phyloP scores from a whole-genome alignment of 306 rosid genomes.

The Corylus avellana region DNA sequence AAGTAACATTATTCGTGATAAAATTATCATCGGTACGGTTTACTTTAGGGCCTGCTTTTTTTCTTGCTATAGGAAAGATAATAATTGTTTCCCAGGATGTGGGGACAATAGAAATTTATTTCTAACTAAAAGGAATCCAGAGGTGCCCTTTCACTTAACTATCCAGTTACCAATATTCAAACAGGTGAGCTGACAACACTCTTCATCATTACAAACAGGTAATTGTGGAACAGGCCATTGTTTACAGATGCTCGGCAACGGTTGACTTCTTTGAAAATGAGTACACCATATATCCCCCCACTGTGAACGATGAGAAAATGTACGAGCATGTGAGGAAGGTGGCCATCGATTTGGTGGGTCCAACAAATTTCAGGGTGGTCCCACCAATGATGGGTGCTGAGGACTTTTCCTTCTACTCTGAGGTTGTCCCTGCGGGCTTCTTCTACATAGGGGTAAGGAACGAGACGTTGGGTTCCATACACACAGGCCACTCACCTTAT shows the following conservation, averaged over 20 bases:
- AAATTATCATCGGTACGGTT: background rate
- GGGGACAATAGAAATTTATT: background rate
- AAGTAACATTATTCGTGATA: background rate
- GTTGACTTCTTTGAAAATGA: slow-evolving; percentile 85
- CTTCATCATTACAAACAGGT: slow-evolving; percentile 50
- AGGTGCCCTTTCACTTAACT: background rate
- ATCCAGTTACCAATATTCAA: too few relatives aligned
- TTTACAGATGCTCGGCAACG: slow-evolving; percentile 70
- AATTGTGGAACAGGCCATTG: slow-evolving; percentile 81
- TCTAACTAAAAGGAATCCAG: background rate
- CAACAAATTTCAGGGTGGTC: slow-evolving; percentile 67
- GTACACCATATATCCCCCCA: slow-evolving; percentile 84
- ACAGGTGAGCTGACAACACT: background rate
- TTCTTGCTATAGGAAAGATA: background rate
- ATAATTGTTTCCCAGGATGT: background rate
- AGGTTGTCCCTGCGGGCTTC: slow-evolving; percentile 75
- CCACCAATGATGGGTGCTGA: slow-evolving; percentile 98
- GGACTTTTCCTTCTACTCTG: slow-evolving; percentile 83
- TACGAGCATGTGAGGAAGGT: slow-evolving; percentile 87
- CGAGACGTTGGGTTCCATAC: slow-evolving; percentile 80
- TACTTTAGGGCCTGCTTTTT: background rate
- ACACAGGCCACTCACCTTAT: slow-evolving; percentile 91
- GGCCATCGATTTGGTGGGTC: slow-evolving; percentile 67
- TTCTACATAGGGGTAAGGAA: slow-evolving; percentile 81
- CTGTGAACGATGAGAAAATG: slow-evolving; percentile 80